These are phyloP conservation scores for Paradendryphiella salina DNA, from an alignment of 2,329 filamentous ascomycete genomes.

Conservation along the genomic window DNA sequence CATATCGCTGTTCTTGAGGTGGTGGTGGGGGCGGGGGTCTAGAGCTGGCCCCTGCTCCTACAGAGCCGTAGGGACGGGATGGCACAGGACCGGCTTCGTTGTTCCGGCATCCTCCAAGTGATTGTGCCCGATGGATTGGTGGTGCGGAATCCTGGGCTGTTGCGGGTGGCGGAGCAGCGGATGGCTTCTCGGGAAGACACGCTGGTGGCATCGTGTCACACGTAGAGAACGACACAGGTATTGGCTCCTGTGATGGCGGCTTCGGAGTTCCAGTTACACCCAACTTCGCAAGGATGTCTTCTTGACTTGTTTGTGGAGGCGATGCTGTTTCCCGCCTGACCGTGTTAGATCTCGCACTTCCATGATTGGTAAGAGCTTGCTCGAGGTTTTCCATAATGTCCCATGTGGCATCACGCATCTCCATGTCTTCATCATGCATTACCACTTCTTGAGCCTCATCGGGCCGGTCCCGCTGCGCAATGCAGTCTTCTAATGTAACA, in stretches of 20 bases:
- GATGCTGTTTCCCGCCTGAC: conserved; percentile 1
- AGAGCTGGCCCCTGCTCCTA: conserved; percentile 20
- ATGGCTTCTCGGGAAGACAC: conserved; percentile 27
- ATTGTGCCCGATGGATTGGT: conserved; percentile 27
- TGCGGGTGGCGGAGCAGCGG: conserved; percentile 7
- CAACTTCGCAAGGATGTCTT: conserved; percentile 43
- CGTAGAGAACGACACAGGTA: conserved; percentile 15
- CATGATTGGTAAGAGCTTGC: conserved; percentile 39
- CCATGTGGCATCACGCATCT: conserved; percentile 42
- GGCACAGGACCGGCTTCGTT: conserved; percentile 13
- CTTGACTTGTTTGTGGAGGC: conserved; percentile 33
- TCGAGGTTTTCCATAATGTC: conserved; percentile 48
- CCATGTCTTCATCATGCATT: conserved; percentile 36
- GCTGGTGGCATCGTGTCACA: conserved; percentile 15
- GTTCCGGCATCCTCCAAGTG: conserved; percentile 25
- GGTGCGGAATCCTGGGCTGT: conserved; percentile 6
- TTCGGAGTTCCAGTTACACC: conserved; percentile 47
- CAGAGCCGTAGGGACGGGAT: conserved; percentile 35
- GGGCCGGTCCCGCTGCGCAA: conserved; percentile 46
- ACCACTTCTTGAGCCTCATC: conserved; percentile 33
- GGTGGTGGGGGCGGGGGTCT: conserved; percentile 31
- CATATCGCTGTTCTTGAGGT: conserved; percentile 22
- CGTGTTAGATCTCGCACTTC: conserved; percentile 11
- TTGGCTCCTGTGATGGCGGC: conserved; percentile 32
- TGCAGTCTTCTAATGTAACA: conserved; percentile 51